phyloP scores from a whole-genome alignment of 768 basidiomycete species.

The Boletus rubroflammeus region DNA sequence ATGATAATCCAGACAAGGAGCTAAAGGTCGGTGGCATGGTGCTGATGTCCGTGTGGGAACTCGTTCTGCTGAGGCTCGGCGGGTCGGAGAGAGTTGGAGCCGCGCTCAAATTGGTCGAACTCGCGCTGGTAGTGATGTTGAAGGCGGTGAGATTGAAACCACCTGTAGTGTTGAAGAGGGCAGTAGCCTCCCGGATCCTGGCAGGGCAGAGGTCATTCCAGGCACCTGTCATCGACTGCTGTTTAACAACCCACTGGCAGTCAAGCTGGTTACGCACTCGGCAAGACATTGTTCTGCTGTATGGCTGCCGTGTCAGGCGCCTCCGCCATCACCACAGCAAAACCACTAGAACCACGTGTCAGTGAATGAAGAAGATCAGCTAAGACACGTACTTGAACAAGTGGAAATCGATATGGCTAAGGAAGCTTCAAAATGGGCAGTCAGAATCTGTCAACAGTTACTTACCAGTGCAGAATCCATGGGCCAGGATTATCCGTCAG shows the following conservation, averaged over 20 bases:
- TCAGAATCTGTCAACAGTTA: not conserved
- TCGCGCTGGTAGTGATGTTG: constrained; percentile 3
- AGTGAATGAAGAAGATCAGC: not conserved
- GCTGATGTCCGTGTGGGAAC: constrained; percentile 13
- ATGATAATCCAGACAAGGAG: constrained; percentile 4
- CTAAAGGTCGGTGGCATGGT: constrained; percentile 15
- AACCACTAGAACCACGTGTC: constrained; percentile 20
- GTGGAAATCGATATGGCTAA: constrained; percentile 33
- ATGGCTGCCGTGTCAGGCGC: constrained; percentile 16
- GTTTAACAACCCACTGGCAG: not conserved
- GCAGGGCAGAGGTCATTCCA: constrained; percentile 23
- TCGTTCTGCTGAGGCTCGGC: constrained; percentile 1
- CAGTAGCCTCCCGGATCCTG: constrained; percentile 14
- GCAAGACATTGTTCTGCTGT: constrained; percentile 17
- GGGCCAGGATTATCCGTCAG: constrained; percentile 64
- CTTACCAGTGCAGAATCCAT: constrained; percentile 48
- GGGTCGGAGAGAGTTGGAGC: not conserved
- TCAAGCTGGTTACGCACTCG: constrained; percentile 14
- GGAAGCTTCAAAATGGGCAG: not conserved
- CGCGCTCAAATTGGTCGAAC: not conserved
- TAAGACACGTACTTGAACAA: constrained; percentile 18
- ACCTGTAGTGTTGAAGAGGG: constrained; percentile 16
- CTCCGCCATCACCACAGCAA: constrained; percentile 32
- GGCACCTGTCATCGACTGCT: constrained; percentile 2
- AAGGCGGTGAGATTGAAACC: constrained; percentile 16